Conservation (phyloP, 2,329 filamentous ascomycete genomes). For the Sphaerulina musiva region DNA sequence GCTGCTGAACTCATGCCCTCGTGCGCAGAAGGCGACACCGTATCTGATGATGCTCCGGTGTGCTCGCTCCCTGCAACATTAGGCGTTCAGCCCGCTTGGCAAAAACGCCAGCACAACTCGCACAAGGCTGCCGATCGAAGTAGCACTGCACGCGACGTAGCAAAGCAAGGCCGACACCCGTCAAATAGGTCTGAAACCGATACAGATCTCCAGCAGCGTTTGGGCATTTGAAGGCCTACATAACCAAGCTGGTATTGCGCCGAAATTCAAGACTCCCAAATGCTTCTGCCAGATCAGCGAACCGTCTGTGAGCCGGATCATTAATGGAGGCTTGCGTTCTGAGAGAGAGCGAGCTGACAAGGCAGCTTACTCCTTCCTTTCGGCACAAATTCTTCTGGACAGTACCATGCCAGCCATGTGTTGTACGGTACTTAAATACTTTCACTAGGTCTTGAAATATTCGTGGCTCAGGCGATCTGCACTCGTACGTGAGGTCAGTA, state of each 20-base stretch:
- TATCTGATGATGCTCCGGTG: not conserved
- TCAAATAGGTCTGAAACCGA: not conserved
- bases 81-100: not conserved
- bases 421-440: not conserved
- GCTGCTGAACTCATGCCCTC: no score
- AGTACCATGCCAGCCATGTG: not conserved
- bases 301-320: not conserved
- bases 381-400: not conserved
- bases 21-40: not conserved
- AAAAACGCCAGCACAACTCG: not conserved
- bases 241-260: not conserved
- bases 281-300: not conserved
- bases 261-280: no score
- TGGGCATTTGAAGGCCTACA: not conserved
- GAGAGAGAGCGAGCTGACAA: not conserved
- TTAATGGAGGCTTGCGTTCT: not conserved
- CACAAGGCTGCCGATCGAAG: slow-evolving; percentile 6
- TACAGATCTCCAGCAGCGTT: not conserved
- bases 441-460: not conserved
- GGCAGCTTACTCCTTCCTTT: not conserved
- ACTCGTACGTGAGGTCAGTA: not conserved
- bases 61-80: not conserved
- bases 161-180: not conserved
- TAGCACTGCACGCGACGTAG: slow-evolving; percentile 1
- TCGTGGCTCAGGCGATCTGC: not conserved